Evolutionary conservation across 2,329 filamentous ascomycete genomes (phyloP).

Genomic region (Exophiala spinifera): DNA sequence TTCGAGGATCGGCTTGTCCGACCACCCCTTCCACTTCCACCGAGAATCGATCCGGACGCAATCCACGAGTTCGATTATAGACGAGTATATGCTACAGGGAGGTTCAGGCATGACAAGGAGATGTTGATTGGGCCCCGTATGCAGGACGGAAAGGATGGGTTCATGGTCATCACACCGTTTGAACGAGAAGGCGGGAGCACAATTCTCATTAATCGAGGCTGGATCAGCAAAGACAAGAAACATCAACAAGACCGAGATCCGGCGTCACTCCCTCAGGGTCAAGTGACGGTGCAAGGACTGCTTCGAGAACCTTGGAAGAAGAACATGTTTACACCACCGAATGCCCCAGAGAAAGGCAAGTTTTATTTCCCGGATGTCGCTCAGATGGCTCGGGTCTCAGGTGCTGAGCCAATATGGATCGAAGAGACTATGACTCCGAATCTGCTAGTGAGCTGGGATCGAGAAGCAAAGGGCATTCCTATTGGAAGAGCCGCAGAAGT

Average conservation of each 20-base stretch:
- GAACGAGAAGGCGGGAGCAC: constrained; percentile 67
- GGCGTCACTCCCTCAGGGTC: constrained; percentile 64
- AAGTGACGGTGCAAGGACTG: constrained; percentile 78
- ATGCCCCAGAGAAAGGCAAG: constrained; percentile 74
- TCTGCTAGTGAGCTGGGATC: constrained; percentile 70
- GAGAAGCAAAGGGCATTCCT: constrained; percentile 77
- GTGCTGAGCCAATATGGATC: constrained; percentile 87
- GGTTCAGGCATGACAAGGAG: constrained; percentile 81
- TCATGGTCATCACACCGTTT: constrained; percentile 84
- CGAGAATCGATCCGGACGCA: constrained; percentile 74
- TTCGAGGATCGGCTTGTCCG: constrained; percentile 89
- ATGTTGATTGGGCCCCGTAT: constrained; percentile 93
- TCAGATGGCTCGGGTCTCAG: constrained; percentile 81
- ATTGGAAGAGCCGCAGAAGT: constrained; percentile 87
- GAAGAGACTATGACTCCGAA: constrained; percentile 92
- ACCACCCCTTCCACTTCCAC: constrained; percentile 79
- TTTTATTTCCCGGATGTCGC: constrained; percentile 94
- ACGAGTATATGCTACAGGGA: constrained; percentile 71
- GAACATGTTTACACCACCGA: constrained; percentile 95
- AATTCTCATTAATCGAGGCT: constrained; percentile 84
- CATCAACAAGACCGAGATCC: constrained; percentile 59
- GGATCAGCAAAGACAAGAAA: constrained; percentile 76
- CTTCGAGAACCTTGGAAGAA: constrained; percentile 90
- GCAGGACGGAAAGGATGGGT: constrained; percentile 85
- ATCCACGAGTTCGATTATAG: constrained; percentile 90